phyloP scores from a whole-genome alignment of 2,329 filamentous ascomycete species.

The Periconia macrospinosa region DNA sequence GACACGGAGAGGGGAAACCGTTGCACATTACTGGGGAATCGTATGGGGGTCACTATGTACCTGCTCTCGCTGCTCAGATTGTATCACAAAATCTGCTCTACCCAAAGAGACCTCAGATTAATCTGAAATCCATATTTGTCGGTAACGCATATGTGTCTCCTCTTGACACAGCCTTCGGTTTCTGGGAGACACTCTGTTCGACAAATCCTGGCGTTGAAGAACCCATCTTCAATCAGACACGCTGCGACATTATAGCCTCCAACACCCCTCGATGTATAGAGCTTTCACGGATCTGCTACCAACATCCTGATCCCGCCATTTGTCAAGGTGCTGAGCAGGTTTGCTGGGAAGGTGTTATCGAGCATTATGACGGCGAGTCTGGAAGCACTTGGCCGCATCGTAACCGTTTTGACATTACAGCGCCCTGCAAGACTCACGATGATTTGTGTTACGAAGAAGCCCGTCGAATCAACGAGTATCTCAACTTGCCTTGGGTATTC shows the following conservation, averaged over 20 bases:
- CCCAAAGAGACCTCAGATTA: constrained; percentile 46
- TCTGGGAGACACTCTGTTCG: constrained; percentile 52
- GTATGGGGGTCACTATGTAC: constrained; percentile 56
- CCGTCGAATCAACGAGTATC: constrained; percentile 30
- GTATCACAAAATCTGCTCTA: constrained; percentile 48
- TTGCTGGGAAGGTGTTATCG: constrained; percentile 45
- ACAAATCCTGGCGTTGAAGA: constrained; percentile 48
- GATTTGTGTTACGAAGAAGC: constrained; percentile 44
- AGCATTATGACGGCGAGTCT: constrained; percentile 47
- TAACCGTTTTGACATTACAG: constrained; percentile 50
- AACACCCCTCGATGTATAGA: constrained; percentile 51
- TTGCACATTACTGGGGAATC: constrained; percentile 55
- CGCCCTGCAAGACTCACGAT: constrained; percentile 39
- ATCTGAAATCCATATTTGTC: constrained; percentile 49
- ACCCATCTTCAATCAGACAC: constrained; percentile 50
- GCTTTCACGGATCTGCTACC: constrained; percentile 45
- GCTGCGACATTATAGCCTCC: constrained; percentile 51
- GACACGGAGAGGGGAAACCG: constrained; percentile 23
- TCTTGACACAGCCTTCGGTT: constrained; percentile 46
- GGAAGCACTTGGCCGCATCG: constrained; percentile 37
- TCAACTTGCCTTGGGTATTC: constrained; percentile 37
- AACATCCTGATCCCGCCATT: constrained; percentile 46
- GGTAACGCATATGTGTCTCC: constrained; percentile 53
- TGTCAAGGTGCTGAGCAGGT: constrained; percentile 42
- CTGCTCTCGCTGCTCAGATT: constrained; percentile 48